Evolutionary conservation across 805 yeast genomes (phyloP), one percentile per base, ranked within the genome.

Genomic region (Schwanniomyces yamadae): DNA sequence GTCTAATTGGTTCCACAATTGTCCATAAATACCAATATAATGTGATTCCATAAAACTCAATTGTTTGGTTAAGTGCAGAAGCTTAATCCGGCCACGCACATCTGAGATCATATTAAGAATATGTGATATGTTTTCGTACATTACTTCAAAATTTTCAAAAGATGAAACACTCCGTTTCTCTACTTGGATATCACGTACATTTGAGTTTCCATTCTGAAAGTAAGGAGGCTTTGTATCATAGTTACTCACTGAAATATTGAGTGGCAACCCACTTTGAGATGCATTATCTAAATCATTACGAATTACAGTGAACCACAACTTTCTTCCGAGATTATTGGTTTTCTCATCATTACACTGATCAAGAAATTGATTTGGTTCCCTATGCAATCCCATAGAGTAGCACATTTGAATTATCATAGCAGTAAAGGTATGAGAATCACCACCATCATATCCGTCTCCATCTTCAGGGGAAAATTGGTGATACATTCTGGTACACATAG

Each of bases 381-480:
- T 66, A 51, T 82, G 81, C 17, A 82, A 51, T 0, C 89, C 90
- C 44, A 82, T 69, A 24, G 82, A 70, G 36, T 76, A 68, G 0
- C 82, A 85, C 83, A 82, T 78, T 48, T 80, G 86, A 11, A 80
- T 58, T 20, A 80, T 62, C 57, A 78, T 69, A 1, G 82, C 78
- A 10, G 73, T 54, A 36, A 75, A 71, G 6, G 78, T 72, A 46
- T 73, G 80, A 2, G 79, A 69, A 33, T 76, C 77, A 28, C 80
- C 82, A 37, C 77, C 81, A 48, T 77, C 84, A 4, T 65, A 61
- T 2, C 73, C 69, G 48, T 77, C 81, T 25, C 82, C 82, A 49
- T 75, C 77, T 40, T 71, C 77, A 0, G 80, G 80, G 0, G 77
- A 60, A 34, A 54, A 61, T 22, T 56, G 63, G 42, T 59, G 74